Evolutionary conservation across 306 rosid species (phyloP).

Genomic region (Inga oerstediana): DNA sequence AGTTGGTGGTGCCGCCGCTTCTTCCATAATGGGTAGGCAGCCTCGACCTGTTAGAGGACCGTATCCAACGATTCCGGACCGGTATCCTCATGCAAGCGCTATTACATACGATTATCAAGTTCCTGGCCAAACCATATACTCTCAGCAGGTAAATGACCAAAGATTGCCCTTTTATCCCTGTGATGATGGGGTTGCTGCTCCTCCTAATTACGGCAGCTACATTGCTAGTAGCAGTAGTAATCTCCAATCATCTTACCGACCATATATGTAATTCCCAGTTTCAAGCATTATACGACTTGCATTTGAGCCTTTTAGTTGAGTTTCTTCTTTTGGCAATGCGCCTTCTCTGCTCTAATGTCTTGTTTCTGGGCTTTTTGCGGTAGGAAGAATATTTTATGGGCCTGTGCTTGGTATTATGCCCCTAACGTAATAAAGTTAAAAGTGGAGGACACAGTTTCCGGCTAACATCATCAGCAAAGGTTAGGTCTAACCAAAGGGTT

Average conservation of each 20-base stretch:
- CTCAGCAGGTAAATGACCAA: conserved; percentile 49
- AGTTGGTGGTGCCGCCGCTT: conserved; percentile 41
- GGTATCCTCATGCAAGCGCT: conserved; percentile 49
- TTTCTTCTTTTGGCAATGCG: background rate
- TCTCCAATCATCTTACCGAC: conserved; percentile 62
- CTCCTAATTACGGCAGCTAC: conserved; percentile 58
- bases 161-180: conserved; percentile 39
- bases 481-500: too few relatives aligned
- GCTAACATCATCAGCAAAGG: too few relatives aligned
- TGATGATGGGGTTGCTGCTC: conserved; percentile 40
- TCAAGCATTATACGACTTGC: conserved; percentile 10
- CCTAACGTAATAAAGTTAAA: background rate
- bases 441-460: background rate
- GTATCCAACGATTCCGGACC: conserved; percentile 48
- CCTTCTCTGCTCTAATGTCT: conserved; percentile 19
- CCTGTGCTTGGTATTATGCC: background rate
- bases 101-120: conserved; percentile 51
- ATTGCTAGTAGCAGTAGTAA: conserved; percentile 48
- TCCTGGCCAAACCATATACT: conserved; percentile 57
- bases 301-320: conserved; percentile 22
- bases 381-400: background rate
- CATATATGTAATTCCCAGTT: conserved; percentile 49
- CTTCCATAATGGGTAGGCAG: conserved; percentile 46
- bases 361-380: background rate
- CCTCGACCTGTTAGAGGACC: conserved; percentile 52